Percentiles rank a stretch among this genome's conserved stretches.
Evolutionary conservation across 2,329 filamentous ascomycete genomes (phyloP).

Genomic region (Fulvia fulva): DNA sequence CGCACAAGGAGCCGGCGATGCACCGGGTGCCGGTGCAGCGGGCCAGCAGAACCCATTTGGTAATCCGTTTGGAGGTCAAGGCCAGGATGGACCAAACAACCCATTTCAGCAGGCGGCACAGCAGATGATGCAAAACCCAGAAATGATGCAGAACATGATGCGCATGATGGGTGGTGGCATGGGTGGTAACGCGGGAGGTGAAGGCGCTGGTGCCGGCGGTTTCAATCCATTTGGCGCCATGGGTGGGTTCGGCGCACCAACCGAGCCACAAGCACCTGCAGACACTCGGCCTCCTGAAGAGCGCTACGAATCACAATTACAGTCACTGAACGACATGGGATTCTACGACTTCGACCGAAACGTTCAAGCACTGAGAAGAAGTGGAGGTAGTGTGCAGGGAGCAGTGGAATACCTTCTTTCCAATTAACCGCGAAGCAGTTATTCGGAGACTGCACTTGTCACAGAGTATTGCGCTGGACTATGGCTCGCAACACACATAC

Average conservation of each 20-base stretch:
- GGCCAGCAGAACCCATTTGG: slow-evolving; percentile 63
- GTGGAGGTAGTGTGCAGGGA: slow-evolving; percentile 90
- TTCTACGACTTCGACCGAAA: slow-evolving; percentile 97
- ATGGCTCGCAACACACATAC: background rate
- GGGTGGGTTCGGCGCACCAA: slow-evolving; percentile 29
- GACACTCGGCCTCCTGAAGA: slow-evolving; percentile 93
- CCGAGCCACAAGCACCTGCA: slow-evolving; percentile 52
- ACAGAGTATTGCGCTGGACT: background rate
- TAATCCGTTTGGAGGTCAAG: slow-evolving; percentile 51
- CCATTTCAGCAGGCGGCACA: slow-evolving; percentile 47
- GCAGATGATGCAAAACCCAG: slow-evolving; percentile 55
- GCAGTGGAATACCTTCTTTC: slow-evolving; percentile 69
- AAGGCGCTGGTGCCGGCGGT: slow-evolving; percentile 32
- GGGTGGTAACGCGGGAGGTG: slow-evolving; percentile 36
- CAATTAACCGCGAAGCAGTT: slow-evolving; percentile 1
- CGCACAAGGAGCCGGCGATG: slow-evolving; percentile 23
- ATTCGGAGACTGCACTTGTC: background rate
- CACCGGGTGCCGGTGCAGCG: slow-evolving; percentile 26
- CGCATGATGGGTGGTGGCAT: slow-evolving; percentile 52
- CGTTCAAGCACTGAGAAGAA: slow-evolving; percentile 77
- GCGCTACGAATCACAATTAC: slow-evolving; percentile 80
- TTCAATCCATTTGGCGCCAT: slow-evolving; percentile 44
- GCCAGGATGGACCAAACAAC: slow-evolving; percentile 33
- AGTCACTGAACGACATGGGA: slow-evolving; percentile 97
- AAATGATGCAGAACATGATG: slow-evolving; percentile 51